Conservation (phyloP, 208 protist genomes). For the Leishmania tarentolae region DNA sequence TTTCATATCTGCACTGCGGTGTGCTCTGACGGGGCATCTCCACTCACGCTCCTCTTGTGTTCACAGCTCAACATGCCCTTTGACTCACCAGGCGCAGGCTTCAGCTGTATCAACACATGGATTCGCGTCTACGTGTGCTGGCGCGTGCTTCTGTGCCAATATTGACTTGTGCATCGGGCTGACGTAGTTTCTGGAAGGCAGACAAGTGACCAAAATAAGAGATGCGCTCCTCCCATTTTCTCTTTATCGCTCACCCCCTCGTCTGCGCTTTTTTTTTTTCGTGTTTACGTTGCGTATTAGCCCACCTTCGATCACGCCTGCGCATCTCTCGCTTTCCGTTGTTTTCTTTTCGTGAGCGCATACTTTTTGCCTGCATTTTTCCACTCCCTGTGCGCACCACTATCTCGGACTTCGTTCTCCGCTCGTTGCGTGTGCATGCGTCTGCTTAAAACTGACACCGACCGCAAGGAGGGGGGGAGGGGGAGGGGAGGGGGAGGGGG, state of each 20-base stretch:
- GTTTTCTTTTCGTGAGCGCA: not conserved
- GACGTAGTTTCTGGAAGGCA: too few relatives aligned
- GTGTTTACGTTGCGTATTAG: not conserved
- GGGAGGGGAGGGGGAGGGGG: too few relatives aligned
- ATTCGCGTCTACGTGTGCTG: not conserved
- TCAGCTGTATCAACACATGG: too few relatives aligned
- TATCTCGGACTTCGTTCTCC: not conserved
- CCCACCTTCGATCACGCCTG: not conserved
- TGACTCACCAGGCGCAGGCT: too few relatives aligned
- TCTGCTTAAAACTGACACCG: not conserved
- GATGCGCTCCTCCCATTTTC: not conserved
- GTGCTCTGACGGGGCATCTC: too few relatives aligned
- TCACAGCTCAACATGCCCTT: too few relatives aligned
- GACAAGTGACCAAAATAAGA: too few relatives aligned
- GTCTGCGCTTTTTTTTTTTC: not conserved
- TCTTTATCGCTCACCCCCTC: not conserved
- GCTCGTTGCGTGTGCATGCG: not conserved
- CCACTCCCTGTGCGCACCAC: not conserved
- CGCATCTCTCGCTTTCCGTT: not conserved
- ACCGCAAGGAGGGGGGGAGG: not conserved
- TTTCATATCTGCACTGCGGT: too few relatives aligned
- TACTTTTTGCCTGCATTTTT: not conserved
- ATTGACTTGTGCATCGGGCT: too few relatives aligned
- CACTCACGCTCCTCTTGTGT: too few relatives aligned
- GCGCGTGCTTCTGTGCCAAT: not conserved